These are phyloP conservation scores for Ustilago nuda DNA, from an alignment of 1,284 basidiomycete genomes.

Conservation along the genomic window DNA sequence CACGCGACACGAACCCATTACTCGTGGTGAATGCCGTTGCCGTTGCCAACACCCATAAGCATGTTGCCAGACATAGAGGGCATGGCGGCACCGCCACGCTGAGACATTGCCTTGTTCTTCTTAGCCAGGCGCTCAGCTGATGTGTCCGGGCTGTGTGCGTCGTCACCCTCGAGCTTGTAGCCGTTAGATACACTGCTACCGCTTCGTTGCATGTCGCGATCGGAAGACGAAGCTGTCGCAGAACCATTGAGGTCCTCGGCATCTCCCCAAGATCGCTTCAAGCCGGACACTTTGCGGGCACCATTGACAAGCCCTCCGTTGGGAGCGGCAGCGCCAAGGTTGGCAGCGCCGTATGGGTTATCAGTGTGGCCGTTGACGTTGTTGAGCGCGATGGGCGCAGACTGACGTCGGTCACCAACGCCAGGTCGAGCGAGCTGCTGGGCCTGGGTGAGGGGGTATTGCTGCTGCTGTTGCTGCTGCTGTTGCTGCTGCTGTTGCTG, in stretches of 20 bases:
- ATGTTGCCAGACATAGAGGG: slow-evolving; percentile 44
- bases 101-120: slow-evolving; percentile 46
- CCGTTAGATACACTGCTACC: slow-evolving; percentile 44
- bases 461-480: slow-evolving; percentile 33
- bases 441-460: slow-evolving; percentile 45
- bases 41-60: slow-evolving; percentile 49
- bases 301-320: slow-evolving; percentile 41
- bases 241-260: slow-evolving; percentile 47
- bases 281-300: slow-evolving; percentile 48
- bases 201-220: slow-evolving; percentile 54
- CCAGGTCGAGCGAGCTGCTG: slow-evolving; percentile 45
- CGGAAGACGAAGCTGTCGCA: slow-evolving; percentile 42
- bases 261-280: slow-evolving; percentile 54
- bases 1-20: slow-evolving; percentile 5
- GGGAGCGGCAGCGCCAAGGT: slow-evolving; percentile 32
- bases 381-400: slow-evolving; percentile 47
- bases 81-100: slow-evolving; percentile 34
- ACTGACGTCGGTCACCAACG: slow-evolving; percentile 47
- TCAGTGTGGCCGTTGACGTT: slow-evolving; percentile 40
- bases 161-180: slow-evolving; percentile 52
- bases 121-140: slow-evolving; percentile 44
- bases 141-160: slow-evolving; percentile 46
- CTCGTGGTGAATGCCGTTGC: slow-evolving; percentile 48
- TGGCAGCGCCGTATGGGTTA: slow-evolving; percentile 44
- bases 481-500: no score